Base-by-base conservation (phyloP, 768 basidiomycete genomes). In the Boletus reticulatus region DNA sequence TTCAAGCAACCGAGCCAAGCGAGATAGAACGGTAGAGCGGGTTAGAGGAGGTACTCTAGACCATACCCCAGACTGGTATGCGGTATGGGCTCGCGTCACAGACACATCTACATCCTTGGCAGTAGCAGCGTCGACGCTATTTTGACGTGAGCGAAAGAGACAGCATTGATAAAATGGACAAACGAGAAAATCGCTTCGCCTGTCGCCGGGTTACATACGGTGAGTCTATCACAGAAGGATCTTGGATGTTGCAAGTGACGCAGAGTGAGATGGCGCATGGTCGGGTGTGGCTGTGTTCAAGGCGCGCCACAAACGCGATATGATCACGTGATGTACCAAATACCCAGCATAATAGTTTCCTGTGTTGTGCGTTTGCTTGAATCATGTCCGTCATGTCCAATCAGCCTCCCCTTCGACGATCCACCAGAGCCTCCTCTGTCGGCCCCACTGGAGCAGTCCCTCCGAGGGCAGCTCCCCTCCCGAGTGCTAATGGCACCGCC, bases 11-110 rank as follows among this genome's bases (percentile, higher is more conserved):
- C 82, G 75, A 10, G 90, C 89, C 36, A 94, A 75, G 43, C 78
- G 80, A 4, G 83, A 78, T 7, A 93, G 77, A 17, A 87, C 79
- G 56, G 76, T 78, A 8, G 91, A 85, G 43, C 92, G 87, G 36
- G 80, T 67, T 0, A 83, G 63, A 2, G 78, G 68, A 6, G 88
- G 70, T 4, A 84, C 73, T 62, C 73, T 80, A 12, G 90, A 89
- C 92, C 92, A 93, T 37, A 80, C 67, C 3, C 90, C 91, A 2
- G 84, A 82, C 41, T 81, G 71, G 66, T 86, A 92, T 5, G 72
- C 76, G 6, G 72, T 65, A 47, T 92, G 81, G 0, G 89, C 88
- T 31, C 73, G 72, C 48, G 66, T 53, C 0, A 92, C 81, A 0
- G 84, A 76, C 7, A 68, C 57, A 19, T 76, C 67, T 8, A 89